These are phyloP conservation scores for Russula abietina DNA, from an alignment of 768 basidiomycete species.

Conservation along the genomic window DNA sequence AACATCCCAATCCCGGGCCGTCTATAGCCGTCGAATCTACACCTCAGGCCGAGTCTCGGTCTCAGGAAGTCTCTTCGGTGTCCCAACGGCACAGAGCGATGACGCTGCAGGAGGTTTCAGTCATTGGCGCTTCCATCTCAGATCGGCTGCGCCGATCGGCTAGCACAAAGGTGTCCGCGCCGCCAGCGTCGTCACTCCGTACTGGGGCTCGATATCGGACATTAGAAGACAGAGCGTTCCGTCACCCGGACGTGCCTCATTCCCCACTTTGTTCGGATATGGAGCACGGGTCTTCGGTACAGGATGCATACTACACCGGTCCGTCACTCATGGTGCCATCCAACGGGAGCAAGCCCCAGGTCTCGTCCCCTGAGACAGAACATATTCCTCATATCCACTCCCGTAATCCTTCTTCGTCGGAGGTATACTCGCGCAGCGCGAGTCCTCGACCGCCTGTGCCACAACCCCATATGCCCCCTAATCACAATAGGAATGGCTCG, in stretches of 20 bases:
- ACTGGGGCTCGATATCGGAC: slow-evolving; percentile 2
- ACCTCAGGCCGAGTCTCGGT: background rate
- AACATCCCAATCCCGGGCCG: background rate
- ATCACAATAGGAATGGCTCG: background rate
- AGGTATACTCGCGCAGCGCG: background rate
- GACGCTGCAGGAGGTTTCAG: background rate
- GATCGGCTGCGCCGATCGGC: background rate
- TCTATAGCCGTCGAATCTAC: background rate
- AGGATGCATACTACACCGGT: no score
- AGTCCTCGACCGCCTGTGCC: background rate
- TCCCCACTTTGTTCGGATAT: slow-evolving; percentile 12
- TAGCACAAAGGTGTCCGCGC: background rate
- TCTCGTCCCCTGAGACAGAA: background rate
- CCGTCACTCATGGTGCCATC: background rate
- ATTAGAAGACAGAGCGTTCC: slow-evolving; percentile 13
- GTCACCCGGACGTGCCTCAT: slow-evolving; percentile 16
- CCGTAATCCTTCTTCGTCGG: background rate
- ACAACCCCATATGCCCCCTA: background rate
- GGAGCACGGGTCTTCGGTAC: background rate
- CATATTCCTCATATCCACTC: background rate
- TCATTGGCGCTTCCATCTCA: background rate
- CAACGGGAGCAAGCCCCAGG: background rate
- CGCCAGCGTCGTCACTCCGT: background rate
- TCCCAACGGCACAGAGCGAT: slow-evolving; percentile 2
- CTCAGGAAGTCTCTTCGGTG: background rate